Evolutionary conservation across 2,329 filamentous ascomycete genomes (phyloP), one percentile per base, ranked within the genome.

Genomic region (Ramichloridium luteum): DNA sequence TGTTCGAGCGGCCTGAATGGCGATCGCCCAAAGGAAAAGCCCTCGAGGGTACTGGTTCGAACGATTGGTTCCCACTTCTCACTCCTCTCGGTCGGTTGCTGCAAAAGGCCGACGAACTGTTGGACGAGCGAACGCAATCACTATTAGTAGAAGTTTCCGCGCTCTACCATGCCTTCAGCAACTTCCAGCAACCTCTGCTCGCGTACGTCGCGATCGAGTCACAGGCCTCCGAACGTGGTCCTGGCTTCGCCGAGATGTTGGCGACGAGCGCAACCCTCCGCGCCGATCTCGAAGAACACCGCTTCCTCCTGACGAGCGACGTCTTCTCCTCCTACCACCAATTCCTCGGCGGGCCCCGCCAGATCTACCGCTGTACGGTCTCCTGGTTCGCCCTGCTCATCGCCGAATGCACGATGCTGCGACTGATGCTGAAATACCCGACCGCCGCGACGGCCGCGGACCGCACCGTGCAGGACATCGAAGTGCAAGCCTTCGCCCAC

Each of bases 401-500:
- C 5, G 16, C 28, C 10, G 34, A 39, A 28, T 37, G 37, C 13
- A 37, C 30, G 8, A 20, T 39, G 1, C 35, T 38, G 23, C 35
- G 35, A 10, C 30, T 38, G 9, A 25, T 40, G 10, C 29, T 30
- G 4, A 25, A 27, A 5, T 35, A 31, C 18, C 32, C 38, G 1
- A 16, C 20, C 12, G 27, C 32, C 2, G 16, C 26, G 6, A 11
- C 22, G 9, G 15, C 25, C 13, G 32, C 36, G 14, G 12, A 17
- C 14, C 35, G 35, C 8, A 25, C 31, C 4, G 4, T 17, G 2
- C 5, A 27, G 13, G 31, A 37, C 9, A 27, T 38, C 22, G 60
- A 60, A 23, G 59, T 57, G 25, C 48, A 57, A 3, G 48, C 37
- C n/a, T 36, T 28, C 13, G 16, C 18, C 4, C 26, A 30, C 3